A percentile compares a stretch with the other conserved stretches of the same genome.
phyloP scores from a whole-genome alignment of 331 rosid species.

The Phaseolus coccineus region DNA sequence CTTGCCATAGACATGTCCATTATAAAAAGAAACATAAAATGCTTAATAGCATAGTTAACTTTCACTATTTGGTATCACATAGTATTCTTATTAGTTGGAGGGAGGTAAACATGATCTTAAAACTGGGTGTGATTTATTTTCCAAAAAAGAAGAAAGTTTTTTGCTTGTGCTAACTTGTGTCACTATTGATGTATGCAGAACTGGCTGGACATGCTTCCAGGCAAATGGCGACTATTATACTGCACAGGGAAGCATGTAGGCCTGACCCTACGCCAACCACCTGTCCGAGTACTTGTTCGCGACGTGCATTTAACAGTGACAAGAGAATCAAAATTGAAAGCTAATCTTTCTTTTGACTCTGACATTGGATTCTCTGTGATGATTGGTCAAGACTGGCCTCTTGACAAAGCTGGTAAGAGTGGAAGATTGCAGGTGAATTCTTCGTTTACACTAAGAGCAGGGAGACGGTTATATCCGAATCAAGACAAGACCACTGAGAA shows the following conservation, averaged over 20 bases:
- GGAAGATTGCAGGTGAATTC: slow-evolving; percentile 78
- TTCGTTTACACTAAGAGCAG: slow-evolving; percentile 63
- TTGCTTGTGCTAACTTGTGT: slow-evolving; percentile 9
- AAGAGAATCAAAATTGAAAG: slow-evolving; percentile 60
- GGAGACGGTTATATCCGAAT: slow-evolving; percentile 76
- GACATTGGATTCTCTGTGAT: slow-evolving; percentile 78
- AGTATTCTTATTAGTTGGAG: slow-evolving; percentile 14
- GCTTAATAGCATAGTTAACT: neutral
- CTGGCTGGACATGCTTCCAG: slow-evolving; percentile 93
- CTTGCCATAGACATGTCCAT: neutral
- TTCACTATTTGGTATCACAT: slow-evolving; percentile 6
- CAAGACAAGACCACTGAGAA: slow-evolving; percentile 62
- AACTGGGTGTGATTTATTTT: slow-evolving; percentile 1
- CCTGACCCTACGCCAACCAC: slow-evolving; percentile 85
- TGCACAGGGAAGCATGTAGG: slow-evolving; percentile 96
- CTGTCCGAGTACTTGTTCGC: slow-evolving; percentile 79
- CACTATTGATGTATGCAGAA: slow-evolving; percentile 54
- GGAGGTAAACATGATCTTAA: slow-evolving; percentile 17
- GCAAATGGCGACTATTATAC: slow-evolving; percentile 94
- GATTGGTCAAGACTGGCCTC: slow-evolving; percentile 92
- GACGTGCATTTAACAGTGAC: slow-evolving; percentile 72
- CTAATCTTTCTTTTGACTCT: slow-evolving; percentile 62
- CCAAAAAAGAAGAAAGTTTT: neutral
- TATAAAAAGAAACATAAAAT: neutral
- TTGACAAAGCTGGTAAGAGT: slow-evolving; percentile 70